Evolutionary conservation across 352 stramenopile species (phyloP), one percentile per base, ranked within the genome.

Genomic region (Phytophthora tentaculata): DNA sequence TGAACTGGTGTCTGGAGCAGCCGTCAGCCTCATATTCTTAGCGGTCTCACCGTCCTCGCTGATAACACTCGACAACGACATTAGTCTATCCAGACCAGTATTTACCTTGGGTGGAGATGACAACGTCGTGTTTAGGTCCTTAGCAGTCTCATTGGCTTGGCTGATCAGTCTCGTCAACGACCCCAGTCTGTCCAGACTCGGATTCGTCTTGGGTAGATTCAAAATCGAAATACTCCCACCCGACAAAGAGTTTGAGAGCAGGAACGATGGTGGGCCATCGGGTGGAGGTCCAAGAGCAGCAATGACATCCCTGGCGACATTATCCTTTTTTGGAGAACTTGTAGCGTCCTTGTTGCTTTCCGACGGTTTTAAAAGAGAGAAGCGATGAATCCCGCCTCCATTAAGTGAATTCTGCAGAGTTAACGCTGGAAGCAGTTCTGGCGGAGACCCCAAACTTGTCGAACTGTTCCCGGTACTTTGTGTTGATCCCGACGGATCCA

Each of bases 361-460:
- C n/a, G 47, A 23, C 5, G 20, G 14, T 35, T 67, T 59, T 23
- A 35, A n/a, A 0, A 39, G n/a, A 41, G 16, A 66, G 19, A 84
- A 71, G 9, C 71, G 51, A 37, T 90, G 80, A 49, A 93, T 92
- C 37, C 87, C 83, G 28, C 83, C 84, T 35, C 83, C 87, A 56
- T 89, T 79, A 47, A 95, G 81, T 26, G 83, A 95, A 64, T 93
- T 84, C 61, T 90, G 75, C 26, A 89, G 32, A 16, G 56, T 61
- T 48, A 95, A 82, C 9, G 69, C 57, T 22, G 84, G 86, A 14
- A 80, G 71, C 1, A 73, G 69, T 1, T 65, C 64, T 14, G 84
- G 84, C 2, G 83, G 75, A 16, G 81, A 68, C 0, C 74, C 81
- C 1, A 92, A 50, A 51, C 39, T 57, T 8, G 8, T 32, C 23